These are phyloP conservation scores for Hibiscus syriacus DNA, from an alignment of 345 rosid species.

Conservation along the genomic window DNA sequence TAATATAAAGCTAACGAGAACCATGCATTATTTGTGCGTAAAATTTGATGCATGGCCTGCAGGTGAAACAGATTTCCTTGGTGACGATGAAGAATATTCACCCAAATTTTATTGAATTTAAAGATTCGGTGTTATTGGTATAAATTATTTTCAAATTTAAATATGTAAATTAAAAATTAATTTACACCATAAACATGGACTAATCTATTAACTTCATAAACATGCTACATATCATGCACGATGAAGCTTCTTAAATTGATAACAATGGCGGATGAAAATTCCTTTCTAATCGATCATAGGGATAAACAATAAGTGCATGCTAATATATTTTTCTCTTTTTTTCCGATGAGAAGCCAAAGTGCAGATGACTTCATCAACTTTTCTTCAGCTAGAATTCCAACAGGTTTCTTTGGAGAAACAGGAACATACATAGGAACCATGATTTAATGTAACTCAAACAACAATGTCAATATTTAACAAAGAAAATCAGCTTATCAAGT, in stretches of 20 bases:
- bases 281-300: too few relatives aligned
- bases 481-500: conserved; percentile 3
- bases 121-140: background rate
- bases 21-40: background rate
- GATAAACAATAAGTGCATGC: too few relatives aligned
- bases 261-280: too few relatives aligned
- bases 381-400: conserved; percentile 1
- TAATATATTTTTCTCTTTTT: too few relatives aligned
- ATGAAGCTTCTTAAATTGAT: too few relatives aligned
- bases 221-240: too few relatives aligned
- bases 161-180: too few relatives aligned
- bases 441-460: background rate
- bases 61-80: background rate
- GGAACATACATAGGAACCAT: background rate
- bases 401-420: background rate
- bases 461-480: background rate
- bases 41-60: background rate
- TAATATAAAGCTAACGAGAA: background rate
- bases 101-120: background rate
- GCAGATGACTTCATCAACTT: background rate
- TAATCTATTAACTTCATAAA: too few relatives aligned
- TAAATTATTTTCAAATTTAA: background rate
- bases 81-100: background rate
- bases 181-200: too few relatives aligned
- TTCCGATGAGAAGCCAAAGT: too few relatives aligned